phyloP scores from a whole-genome alignment of 2,329 filamentous ascomycete genomes.

The Nothophaeocryptopus gaeumannii region DNA sequence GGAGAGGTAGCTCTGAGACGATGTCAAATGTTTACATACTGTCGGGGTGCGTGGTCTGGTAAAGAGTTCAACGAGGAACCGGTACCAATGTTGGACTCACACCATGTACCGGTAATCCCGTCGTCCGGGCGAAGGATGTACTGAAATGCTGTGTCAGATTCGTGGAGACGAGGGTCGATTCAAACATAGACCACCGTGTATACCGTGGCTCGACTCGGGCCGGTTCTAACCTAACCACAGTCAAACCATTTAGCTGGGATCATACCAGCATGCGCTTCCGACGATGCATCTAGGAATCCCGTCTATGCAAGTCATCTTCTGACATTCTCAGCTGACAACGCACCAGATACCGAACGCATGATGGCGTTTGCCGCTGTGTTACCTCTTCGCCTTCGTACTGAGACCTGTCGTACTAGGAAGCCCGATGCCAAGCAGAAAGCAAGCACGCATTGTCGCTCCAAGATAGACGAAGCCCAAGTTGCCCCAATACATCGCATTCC shows the following conservation, averaged over 20 bases:
- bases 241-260: background rate
- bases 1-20: slow-evolving; percentile 6
- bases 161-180: no score
- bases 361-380: background rate
- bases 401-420: slow-evolving; percentile 9
- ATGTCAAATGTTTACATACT: background rate
- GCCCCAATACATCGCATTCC: slow-evolving; percentile 39
- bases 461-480: slow-evolving; percentile 39
- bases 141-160: no score
- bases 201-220: slow-evolving; percentile 7
- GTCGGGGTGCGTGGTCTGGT: no score
- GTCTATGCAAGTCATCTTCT: slow-evolving; percentile 4
- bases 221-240: slow-evolving; percentile 4
- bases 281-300: background rate
- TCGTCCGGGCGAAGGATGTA: no score
- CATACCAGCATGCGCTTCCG: slow-evolving; percentile 1
- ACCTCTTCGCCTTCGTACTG: background rate
- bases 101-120: no score
- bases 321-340: slow-evolving; percentile 1
- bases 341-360: background rate
- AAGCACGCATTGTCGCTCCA: slow-evolving; percentile 32
- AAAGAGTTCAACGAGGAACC: no score
- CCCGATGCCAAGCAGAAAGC: slow-evolving; percentile 36
- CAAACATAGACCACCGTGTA: background rate
- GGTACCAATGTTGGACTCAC: no score